Evolutionary conservation across 139 green algal species (phyloP), one percentile per base, ranked within the genome.

Genomic region (Chlamydomonas sp.): DNA sequence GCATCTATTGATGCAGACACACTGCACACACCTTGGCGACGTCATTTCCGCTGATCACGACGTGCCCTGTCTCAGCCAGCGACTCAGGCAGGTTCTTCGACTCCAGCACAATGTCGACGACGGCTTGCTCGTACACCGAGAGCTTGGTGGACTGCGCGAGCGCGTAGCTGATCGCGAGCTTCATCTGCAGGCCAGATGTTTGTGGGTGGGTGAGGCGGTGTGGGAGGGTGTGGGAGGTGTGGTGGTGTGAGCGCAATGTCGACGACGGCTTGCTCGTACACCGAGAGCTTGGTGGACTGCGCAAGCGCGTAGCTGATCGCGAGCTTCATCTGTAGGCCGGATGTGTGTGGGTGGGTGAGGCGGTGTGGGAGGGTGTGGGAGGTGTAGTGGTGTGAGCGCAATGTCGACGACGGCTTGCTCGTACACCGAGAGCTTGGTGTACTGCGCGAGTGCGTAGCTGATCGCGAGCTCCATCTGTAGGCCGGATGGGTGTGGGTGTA

Each of bases 261-360:
- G 26, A 88, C 75, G 34, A 94, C 85, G 2, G 87, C 80, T 64
- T 89, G 77, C 76, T 95, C 89, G 70, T 93, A 92, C 70, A 93
- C 73, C 2, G 43, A 67, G 34, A 94, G 83, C 81, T 93, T 94
- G 43, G 88, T 91, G 37, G 78, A 87, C 80, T 90, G 84, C 0
- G 82, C 73, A 47, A 88, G 70, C 0, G 82, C 79, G 67, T 88
- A 85, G 4, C 48, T 76, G 58, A 88, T 84, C 35, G 77, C 71
- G 54, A 88, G 73, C 75, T 88, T 85, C 54, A 88, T 80, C 48
- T 79, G 43, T 2, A 58, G 68, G 37, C n/a, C n/a, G n/a, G n/a
- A n/a, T n/a, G n/a, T n/a, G n/a, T n/a, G n/a, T n/a, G n/a, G n/a
- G n/a, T n/a, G n/a, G n/a, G n/a, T n/a, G n/a, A n/a, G n/a, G n/a